Conservation (phyloP, 306 rosid genomes). For the Prunus armeniaca region DNA sequence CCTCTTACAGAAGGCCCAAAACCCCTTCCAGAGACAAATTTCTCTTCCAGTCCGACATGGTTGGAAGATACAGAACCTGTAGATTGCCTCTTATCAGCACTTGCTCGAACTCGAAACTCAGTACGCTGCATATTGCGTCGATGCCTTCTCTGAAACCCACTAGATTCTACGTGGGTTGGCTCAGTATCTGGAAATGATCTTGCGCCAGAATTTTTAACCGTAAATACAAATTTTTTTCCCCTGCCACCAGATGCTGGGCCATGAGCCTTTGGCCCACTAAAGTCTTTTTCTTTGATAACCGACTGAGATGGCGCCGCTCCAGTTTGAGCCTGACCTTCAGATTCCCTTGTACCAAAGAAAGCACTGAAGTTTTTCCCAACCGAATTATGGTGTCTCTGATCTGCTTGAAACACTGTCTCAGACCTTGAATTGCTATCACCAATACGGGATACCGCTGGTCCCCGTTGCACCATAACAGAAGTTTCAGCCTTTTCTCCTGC, state of each 20-base stretch:
- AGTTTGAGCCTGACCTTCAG: constrained; percentile 38
- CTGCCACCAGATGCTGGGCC: constrained; percentile 54
- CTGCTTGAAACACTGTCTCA: constrained; percentile 35
- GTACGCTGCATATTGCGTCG: constrained; percentile 64
- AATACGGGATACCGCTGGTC: constrained; percentile 35
- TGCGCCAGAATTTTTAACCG: constrained; percentile 65
- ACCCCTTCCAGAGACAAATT: constrained; percentile 44
- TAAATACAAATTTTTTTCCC: constrained; percentile 61
- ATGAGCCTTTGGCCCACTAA: constrained; percentile 44
- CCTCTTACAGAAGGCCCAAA: constrained; percentile 42
- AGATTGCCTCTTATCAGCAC: constrained; percentile 55
- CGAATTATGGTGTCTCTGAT: constrained; percentile 39
- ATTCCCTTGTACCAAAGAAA: constrained; percentile 40
- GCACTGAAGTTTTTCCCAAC: constrained; percentile 33
- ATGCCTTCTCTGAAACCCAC: constrained; percentile 65
- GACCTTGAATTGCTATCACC: constrained; percentile 39
- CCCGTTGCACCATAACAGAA: constrained; percentile 40
- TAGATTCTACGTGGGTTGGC: constrained; percentile 39
- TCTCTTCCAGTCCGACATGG: constrained; percentile 46
- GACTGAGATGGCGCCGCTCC: constrained; percentile 39
- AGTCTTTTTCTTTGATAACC: constrained; percentile 46
- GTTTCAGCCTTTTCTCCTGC: constrained; percentile 41
- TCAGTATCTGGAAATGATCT: constrained; percentile 52
- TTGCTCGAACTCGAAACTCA: constrained; percentile 81
- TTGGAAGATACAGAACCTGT: constrained; percentile 40